Conservation (phyloP, 768 basidiomycete species). For the Russula ochroleuca region DNA sequence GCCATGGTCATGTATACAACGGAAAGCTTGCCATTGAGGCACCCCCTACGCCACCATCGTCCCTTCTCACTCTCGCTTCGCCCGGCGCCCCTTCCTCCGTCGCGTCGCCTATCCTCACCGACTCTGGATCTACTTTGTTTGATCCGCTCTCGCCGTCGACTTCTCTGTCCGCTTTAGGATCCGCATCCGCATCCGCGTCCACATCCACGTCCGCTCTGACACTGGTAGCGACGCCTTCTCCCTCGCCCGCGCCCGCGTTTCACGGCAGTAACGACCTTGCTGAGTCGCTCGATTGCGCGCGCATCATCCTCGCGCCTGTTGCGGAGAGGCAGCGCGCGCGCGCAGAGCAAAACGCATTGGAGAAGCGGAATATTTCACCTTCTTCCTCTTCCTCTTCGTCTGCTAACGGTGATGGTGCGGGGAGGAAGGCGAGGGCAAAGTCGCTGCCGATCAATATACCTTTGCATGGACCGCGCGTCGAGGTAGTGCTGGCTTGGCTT, state of each 20-base stretch:
- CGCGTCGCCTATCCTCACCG: neutral
- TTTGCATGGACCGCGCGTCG: constrained; percentile 80
- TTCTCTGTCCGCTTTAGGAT: constrained; percentile 23
- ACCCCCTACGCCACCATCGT: constrained; percentile 31
- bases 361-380: constrained; percentile 43
- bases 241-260: constrained; percentile 23
- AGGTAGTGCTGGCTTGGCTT: constrained; percentile 81
- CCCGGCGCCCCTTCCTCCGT: constrained; percentile 26
- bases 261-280: constrained; percentile 39
- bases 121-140: neutral
- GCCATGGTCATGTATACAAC: constrained; percentile 18
- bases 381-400: constrained; percentile 11
- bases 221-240: constrained; percentile 25
- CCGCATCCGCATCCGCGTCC: constrained; percentile 12
- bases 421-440: constrained; percentile 46
- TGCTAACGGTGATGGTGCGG: constrained; percentile 32
- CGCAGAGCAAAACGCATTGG: constrained; percentile 48
- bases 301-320: constrained; percentile 72
- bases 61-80: constrained; percentile 23
- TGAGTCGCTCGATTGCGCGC: constrained; percentile 59
- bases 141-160: constrained; percentile 32
- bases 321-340: constrained; percentile 57
- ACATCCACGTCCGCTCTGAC: neutral
- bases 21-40: constrained; percentile 37
- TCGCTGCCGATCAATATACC: constrained; percentile 71